Conservation (phyloP, 352 stramenopile genomes). For the Elongisporangium prolatum region DNA sequence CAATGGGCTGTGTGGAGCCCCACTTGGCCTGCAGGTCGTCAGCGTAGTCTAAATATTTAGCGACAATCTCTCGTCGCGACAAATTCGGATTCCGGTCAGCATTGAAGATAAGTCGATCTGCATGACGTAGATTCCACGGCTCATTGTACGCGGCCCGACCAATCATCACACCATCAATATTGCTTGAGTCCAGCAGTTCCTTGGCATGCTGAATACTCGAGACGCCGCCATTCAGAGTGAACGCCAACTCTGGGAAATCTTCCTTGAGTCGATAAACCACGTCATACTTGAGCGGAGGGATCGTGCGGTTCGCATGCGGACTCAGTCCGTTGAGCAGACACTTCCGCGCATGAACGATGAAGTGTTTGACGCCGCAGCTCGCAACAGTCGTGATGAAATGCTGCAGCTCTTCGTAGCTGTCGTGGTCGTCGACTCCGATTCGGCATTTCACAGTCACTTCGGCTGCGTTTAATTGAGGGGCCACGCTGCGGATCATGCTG, state of each 20-base stretch:
- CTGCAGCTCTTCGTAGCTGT: slow-evolving; percentile 91
- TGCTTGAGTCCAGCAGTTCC: slow-evolving; percentile 74
- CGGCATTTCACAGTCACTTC: slow-evolving; percentile 98
- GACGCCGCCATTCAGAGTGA: slow-evolving; percentile 98
- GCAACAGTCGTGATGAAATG: slow-evolving; percentile 93
- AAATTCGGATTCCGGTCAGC: slow-evolving; percentile 68
- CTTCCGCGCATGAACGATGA: slow-evolving; percentile 98
- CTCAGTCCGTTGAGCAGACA: slow-evolving; percentile 95
- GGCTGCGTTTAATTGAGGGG: slow-evolving; percentile 15
- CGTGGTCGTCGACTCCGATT: slow-evolving; percentile 94
- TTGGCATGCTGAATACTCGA: slow-evolving; percentile 89
- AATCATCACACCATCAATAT: slow-evolving; percentile 89
- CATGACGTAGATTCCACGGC: slow-evolving; percentile 86
- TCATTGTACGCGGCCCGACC: slow-evolving; percentile 86
- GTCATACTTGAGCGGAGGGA: slow-evolving; percentile 96
- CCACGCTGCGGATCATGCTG: slow-evolving; percentile 71
- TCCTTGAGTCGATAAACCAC: slow-evolving; percentile 91
- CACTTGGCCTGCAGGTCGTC: slow-evolving; percentile 72
- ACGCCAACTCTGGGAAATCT: slow-evolving; percentile 95
- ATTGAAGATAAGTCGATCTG: slow-evolving; percentile 81
- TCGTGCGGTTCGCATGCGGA: slow-evolving; percentile 96
- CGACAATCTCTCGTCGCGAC: slow-evolving; percentile 81
- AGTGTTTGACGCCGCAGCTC: slow-evolving; percentile 90
- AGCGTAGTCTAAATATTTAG: slow-evolving; percentile 84
- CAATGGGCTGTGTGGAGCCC: slow-evolving; percentile 40